A percentile compares a stretch with the other conserved stretches of the same genome.
phyloP scores from a whole-genome alignment of 768 basidiomycete species.

The Nidula microcarpa region DNA sequence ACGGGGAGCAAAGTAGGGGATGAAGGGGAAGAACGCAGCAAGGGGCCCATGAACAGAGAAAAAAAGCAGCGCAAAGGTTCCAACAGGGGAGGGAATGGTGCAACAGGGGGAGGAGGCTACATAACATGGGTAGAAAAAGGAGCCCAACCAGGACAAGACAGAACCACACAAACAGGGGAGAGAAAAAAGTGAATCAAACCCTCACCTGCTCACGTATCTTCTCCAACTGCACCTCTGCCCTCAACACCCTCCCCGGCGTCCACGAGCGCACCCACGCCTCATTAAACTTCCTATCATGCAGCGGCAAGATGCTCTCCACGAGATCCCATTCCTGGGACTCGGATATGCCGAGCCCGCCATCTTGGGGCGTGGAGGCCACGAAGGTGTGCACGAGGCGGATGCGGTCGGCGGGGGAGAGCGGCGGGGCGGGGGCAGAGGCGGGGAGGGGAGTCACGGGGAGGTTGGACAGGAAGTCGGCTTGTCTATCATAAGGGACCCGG shows the following conservation, averaged over 20 bases:
- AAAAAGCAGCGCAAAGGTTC: too few relatives aligned
- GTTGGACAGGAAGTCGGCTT: conserved; percentile 75
- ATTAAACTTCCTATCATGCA: conserved; percentile 85
- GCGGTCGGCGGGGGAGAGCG: conserved; percentile 70
- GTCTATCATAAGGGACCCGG: conserved; percentile 29
- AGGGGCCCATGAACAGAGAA: too few relatives aligned
- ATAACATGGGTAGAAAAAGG: too few relatives aligned
- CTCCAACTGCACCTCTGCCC: conserved; percentile 58
- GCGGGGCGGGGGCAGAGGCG: conserved; percentile 36
- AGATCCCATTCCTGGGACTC: conserved; percentile 75
- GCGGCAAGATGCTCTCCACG: conserved; percentile 75
- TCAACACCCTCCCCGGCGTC: conserved; percentile 53
- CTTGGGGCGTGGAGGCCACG: conserved; percentile 62
- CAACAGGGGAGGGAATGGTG: too few relatives aligned
- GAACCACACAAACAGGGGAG: too few relatives aligned
- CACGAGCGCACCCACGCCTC: conserved; percentile 75
- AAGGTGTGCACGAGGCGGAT: conserved; percentile 74
- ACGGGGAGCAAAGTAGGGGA: too few relatives aligned
- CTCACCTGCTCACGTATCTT: conserved; percentile 68
- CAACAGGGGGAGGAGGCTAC: too few relatives aligned
- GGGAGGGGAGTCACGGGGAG: conserved; percentile 57
- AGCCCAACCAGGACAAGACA: too few relatives aligned
- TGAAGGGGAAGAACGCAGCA: too few relatives aligned
- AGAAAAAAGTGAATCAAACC: neutral
- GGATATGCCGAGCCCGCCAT: conserved; percentile 83